Evolutionary conservation across 768 basidiomycete genomes (phyloP).

Genomic region (Hypholoma fasciculare): DNA sequence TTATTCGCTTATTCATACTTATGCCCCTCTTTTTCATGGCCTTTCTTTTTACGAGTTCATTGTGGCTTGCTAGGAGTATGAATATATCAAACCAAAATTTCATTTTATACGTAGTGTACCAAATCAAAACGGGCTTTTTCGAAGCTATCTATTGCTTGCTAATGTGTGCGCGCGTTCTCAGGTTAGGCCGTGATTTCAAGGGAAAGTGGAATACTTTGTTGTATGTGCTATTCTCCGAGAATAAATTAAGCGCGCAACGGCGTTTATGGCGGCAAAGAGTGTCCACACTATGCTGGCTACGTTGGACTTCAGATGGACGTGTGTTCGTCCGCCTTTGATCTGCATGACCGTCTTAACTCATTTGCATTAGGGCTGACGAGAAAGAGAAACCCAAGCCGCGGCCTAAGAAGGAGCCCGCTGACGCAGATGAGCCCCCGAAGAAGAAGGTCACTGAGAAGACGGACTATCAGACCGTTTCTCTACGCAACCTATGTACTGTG

Average conservation of each 20-base stretch:
- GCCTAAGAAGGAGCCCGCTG: conserved; percentile 36
- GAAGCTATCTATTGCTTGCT: background rate
- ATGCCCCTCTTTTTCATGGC: background rate
- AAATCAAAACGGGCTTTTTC: conserved; percentile 3
- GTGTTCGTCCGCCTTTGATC: too few species aligned
- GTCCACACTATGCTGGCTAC: too few species aligned
- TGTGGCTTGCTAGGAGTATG: conserved; percentile 2
- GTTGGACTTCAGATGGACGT: too few species aligned
- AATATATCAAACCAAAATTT: background rate
- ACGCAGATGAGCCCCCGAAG: conserved; percentile 60
- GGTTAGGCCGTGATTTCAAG: too few species aligned
- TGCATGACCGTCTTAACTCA: too few species aligned
- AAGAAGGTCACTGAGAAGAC: conserved; percentile 70
- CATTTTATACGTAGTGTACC: conserved; percentile 5
- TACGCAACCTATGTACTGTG: background rate
- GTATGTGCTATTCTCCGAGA: too few species aligned
- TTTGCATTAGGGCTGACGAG: too few species aligned
- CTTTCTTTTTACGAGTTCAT: background rate
- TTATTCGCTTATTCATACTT: background rate
- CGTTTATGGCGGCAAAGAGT: background rate
- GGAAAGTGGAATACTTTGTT: background rate
- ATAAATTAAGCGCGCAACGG: too few species aligned
- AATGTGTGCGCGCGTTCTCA: too few species aligned
- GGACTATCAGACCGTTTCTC: conserved; percentile 23
- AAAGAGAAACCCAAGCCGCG: conserved; percentile 44